Evolutionary conservation across 441 rosid species (phyloP).

Genomic region (Populus hybrid): DNA sequence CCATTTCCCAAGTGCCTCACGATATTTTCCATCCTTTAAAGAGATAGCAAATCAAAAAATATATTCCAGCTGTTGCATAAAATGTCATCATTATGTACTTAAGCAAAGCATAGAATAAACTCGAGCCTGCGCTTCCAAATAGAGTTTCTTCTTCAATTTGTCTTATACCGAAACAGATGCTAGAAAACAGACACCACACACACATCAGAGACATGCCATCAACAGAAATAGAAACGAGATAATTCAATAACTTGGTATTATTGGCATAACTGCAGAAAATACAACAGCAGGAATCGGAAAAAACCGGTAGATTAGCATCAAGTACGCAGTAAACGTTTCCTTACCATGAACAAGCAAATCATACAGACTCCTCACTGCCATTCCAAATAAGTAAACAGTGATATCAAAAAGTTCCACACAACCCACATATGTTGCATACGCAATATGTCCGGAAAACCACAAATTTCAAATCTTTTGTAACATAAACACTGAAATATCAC

Average conservation of each 20-base stretch:
- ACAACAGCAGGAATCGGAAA: background rate
- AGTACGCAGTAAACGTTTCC: background rate
- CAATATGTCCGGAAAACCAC: background rate
- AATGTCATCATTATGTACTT: background rate
- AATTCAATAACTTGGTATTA: background rate
- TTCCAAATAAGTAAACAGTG: background rate
- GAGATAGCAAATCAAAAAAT: background rate
- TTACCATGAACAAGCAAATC: background rate
- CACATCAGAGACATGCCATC: background rate
- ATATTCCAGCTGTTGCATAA: background rate
- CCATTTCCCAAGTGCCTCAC: slow-evolving; percentile 90
- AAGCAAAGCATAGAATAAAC: background rate
- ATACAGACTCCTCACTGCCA: background rate
- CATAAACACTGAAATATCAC: background rate
- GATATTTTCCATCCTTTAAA: slow-evolving; percentile 71
- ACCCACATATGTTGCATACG: background rate
- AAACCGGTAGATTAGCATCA: background rate
- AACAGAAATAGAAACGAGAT: background rate
- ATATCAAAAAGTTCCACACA: background rate
- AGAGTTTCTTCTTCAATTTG: background rate
- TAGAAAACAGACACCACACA: background rate
- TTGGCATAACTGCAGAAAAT: background rate
- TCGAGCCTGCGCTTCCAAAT: background rate
- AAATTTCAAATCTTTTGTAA: background rate
- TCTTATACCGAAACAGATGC: background rate